phyloP scores from a whole-genome alignment of 176 grass and related monocot species.

The Areca catechu region DNA sequence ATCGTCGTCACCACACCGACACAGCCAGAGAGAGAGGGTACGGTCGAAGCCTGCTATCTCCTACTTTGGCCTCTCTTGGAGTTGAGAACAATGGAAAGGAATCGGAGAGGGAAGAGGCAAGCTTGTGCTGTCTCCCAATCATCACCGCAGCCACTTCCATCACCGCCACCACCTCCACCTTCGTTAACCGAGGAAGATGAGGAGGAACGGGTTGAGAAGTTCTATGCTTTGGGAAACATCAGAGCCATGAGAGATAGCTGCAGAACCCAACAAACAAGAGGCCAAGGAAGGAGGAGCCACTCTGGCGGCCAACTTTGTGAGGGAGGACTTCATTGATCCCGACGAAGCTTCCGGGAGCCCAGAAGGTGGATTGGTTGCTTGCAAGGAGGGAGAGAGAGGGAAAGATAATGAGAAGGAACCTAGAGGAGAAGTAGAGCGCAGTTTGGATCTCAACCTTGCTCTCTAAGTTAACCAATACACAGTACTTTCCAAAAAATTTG shows the following conservation, averaged over 20 bases:
- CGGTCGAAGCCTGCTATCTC: neutral
- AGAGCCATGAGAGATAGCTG: neutral
- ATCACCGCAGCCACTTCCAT: too few relatives aligned
- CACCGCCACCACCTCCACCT: too few relatives aligned
- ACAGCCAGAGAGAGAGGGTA: neutral
- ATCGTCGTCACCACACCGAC: too few relatives aligned
- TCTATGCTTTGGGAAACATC: neutral
- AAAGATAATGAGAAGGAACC: neutral
- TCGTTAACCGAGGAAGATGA: too few relatives aligned
- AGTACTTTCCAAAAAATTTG: too few relatives aligned
- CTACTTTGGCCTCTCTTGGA: neutral
- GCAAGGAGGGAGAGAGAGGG: neutral
- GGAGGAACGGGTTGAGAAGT: neutral
- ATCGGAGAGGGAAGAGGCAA: neutral
- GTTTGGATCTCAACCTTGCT: neutral
- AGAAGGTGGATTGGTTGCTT: neutral
- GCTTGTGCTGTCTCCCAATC: too few relatives aligned
- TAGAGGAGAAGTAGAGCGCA: neutral
- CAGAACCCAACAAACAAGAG: neutral
- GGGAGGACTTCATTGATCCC: neutral
- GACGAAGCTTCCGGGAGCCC: neutral
- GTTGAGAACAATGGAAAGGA: neutral
- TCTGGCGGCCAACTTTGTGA: neutral
- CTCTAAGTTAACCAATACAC: neutral
- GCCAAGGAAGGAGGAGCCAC: neutral